phyloP scores from a whole-genome alignment of 2,329 filamentous ascomycete species.

The Verticillium alfalfae region DNA sequence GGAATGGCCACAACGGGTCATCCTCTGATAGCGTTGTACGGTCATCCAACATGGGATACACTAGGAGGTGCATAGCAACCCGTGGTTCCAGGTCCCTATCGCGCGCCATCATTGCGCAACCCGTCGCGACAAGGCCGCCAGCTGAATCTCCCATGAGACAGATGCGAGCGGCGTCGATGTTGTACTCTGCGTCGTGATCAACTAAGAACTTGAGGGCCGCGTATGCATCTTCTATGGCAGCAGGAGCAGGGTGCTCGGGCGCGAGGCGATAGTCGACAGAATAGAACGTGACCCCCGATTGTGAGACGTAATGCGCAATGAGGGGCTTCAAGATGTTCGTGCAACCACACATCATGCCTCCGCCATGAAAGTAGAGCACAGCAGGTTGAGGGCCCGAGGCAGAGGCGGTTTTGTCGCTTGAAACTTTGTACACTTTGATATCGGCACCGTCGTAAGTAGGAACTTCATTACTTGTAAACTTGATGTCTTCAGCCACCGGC shows the following conservation, averaged over 20 bases:
- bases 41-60: conserved; percentile 28
- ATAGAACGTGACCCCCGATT: conserved; percentile 25
- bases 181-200: conserved; percentile 12
- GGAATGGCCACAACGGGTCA: background rate
- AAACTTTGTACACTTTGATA: conserved; percentile 2
- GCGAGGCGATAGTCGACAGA: conserved; percentile 35
- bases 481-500: conserved; percentile 3
- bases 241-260: conserved; percentile 31
- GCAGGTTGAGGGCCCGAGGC: conserved; percentile 13
- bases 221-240: conserved; percentile 28
- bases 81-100: conserved; percentile 16
- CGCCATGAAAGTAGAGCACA: conserved; percentile 33
- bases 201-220: conserved; percentile 18
- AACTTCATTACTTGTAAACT: conserved; percentile 2
- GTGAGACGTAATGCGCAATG: conserved; percentile 18
- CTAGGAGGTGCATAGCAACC: conserved; percentile 21
- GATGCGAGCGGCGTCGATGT: conserved; percentile 14
- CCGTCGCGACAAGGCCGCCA: conserved; percentile 14
- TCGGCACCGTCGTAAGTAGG: conserved; percentile 3
- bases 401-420: background rate
- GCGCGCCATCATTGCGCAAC: conserved; percentile 30
- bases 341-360: conserved; percentile 29
- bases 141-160: conserved; percentile 15
- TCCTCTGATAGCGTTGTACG: conserved; percentile 7
- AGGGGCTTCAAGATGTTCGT: conserved; percentile 18